Evolutionary conservation across 2,329 filamentous ascomycete species (phyloP).

Genomic region (Apiospora sp.): DNA sequence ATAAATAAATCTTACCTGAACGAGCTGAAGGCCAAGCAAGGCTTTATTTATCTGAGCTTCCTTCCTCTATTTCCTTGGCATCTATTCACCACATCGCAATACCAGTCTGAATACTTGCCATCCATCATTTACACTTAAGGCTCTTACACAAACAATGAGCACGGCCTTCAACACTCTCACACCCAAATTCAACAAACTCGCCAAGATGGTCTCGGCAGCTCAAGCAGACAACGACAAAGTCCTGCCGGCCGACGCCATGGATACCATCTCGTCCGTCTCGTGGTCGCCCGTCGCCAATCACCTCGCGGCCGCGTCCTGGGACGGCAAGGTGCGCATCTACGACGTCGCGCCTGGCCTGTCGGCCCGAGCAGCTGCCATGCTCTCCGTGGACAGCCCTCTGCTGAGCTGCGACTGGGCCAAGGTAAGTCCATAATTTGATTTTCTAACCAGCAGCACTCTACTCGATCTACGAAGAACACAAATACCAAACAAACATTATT

Average conservation of each 20-base stretch:
- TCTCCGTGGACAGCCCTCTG: constrained; percentile 39
- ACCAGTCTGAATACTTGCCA: not conserved
- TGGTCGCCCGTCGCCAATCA: constrained; percentile 45
- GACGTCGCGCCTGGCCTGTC: constrained; percentile 37
- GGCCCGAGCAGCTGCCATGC: constrained; percentile 36
- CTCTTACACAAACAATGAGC: not conserved
- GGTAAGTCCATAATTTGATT: constrained; percentile 42
- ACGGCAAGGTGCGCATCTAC: constrained; percentile 47
- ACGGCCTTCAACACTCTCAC: not conserved
- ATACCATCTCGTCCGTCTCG: constrained; percentile 46
- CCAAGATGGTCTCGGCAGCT: not conserved
- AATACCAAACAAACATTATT: constrained; percentile 34
- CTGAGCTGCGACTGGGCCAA: constrained; percentile 48
- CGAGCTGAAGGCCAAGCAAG: not conserved
- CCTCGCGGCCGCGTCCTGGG: constrained; percentile 47
- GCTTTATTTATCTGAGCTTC: not conserved
- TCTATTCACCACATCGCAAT: not conserved
- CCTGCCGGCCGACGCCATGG: constrained; percentile 39
- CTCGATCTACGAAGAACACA: constrained; percentile 25
- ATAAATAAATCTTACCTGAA: not conserved
- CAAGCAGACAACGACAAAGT: constrained; percentile 12
- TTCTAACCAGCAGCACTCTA: constrained; percentile 40
- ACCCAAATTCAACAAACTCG: not conserved
- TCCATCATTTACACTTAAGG: not conserved
- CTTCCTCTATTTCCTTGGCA: not conserved